These are phyloP conservation scores for Monosporozyma solicola DNA, from an alignment of 805 yeast genomes.

Conservation along the genomic window DNA sequence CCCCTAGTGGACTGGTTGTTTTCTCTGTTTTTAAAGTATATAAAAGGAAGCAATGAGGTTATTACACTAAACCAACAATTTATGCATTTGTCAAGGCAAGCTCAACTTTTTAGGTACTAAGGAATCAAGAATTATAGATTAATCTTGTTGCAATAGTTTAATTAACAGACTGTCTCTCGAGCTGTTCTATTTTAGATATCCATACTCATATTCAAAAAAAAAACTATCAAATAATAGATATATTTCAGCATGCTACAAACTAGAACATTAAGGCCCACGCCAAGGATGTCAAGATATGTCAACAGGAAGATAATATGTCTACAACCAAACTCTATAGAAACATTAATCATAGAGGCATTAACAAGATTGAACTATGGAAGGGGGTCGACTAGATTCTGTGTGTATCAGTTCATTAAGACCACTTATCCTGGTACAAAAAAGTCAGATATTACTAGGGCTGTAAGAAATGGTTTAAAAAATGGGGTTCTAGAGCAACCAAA, in stretches of 20 bases:
- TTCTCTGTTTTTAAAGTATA: no score
- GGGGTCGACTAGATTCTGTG: conserved; percentile 77
- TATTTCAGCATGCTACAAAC: not conserved
- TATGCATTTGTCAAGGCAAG: no score
- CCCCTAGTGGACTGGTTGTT: no score
- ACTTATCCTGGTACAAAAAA: not conserved
- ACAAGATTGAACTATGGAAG: conserved; percentile 58
- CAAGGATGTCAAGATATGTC: not conserved
- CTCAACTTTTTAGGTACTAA: no score
- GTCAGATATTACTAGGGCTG: conserved; percentile 41
- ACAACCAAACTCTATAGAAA: not conserved
- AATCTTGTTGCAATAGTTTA: no score
- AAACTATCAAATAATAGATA: not conserved
- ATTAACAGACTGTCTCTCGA: no score
- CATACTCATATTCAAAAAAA: no score
- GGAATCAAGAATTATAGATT: no score
- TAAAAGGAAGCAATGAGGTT: no score
- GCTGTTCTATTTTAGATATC: no score
- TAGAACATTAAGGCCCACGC: not conserved
- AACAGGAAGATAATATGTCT: not conserved
- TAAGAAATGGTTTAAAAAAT: conserved; percentile 71
- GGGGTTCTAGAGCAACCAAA: conserved; percentile 77
- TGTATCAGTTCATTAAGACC: conserved; percentile 66
- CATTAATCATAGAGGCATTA: conserved; percentile 2
- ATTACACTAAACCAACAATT: no score